A percentile compares a stretch with the other conserved stretches of the same genome.
Evolutionary conservation across 2,329 filamentous ascomycete species (phyloP).

Genomic region (Esteya vermicola): DNA sequence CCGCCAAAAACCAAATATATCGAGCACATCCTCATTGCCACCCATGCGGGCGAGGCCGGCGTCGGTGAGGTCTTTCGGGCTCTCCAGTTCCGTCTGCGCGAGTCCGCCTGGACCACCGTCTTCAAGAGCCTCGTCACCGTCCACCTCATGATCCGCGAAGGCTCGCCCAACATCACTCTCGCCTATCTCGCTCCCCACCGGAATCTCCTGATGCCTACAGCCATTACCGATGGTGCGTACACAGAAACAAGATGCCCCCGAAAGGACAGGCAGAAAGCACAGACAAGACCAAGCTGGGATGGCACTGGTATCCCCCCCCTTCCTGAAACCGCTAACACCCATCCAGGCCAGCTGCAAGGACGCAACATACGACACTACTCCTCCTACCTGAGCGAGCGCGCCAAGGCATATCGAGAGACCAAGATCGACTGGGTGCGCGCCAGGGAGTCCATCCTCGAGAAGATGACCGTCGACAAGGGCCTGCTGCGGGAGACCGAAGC

Average conservation of each 20-base stretch:
- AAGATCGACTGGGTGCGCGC: conserved; percentile 81
- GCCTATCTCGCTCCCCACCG: conserved; percentile 72
- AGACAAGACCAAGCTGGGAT: no score
- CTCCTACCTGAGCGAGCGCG: conserved; percentile 71
- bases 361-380: conserved; percentile 88
- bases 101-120: conserved; percentile 98
- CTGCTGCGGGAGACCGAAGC: conserved; percentile 80
- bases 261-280: background rate
- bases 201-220: conserved; percentile 72
- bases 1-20: conserved; percentile 99
- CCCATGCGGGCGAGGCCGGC: conserved; percentile 84
- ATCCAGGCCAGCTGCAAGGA: conserved; percentile 77
- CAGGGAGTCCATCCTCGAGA: conserved; percentile 72
- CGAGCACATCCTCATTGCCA: conserved; percentile 92
- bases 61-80: conserved; percentile 93
- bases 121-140: conserved; percentile 95
- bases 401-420: conserved; percentile 68
- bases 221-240: conserved; percentile 73
- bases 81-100: conserved; percentile 73
- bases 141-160: conserved; percentile 95
- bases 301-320: background rate
- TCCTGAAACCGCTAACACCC: background rate
- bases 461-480: conserved; percentile 79
- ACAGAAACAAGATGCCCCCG: background rate
- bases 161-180: conserved; percentile 76